Evolutionary conservation across 106 monocot species (phyloP).

Genomic region (Apostasia ramifera): DNA sequence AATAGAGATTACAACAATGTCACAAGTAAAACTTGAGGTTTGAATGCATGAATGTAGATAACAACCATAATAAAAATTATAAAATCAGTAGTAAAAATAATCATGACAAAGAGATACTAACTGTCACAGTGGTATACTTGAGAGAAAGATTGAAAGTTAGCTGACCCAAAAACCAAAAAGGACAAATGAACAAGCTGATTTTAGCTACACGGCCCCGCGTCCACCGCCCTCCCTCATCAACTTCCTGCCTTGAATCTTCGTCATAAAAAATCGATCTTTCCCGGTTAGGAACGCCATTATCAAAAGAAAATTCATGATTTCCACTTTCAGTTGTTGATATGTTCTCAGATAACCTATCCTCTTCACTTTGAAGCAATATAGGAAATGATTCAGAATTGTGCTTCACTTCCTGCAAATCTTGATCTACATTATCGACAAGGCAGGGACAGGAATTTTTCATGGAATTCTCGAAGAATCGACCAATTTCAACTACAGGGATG

Average conservation of each 20-base stretch:
- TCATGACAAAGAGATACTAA: conserved; percentile 16
- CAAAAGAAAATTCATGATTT: not conserved
- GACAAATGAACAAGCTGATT: conserved; percentile 82
- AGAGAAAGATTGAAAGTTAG: conserved; percentile 91
- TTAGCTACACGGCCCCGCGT: conserved; percentile 58
- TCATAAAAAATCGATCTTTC: not conserved
- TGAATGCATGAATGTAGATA: no score
- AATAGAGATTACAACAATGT: conserved; percentile 11
- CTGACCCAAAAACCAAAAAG: conserved; percentile 95
- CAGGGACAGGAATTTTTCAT: conserved; percentile 5
- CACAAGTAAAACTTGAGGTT: not conserved
- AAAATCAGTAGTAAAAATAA: not conserved
- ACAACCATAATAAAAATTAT: no score
- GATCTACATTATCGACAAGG: conserved; percentile 10
- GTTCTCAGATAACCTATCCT: not conserved
- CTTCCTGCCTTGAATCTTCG: conserved; percentile 9
- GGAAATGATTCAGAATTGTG: not conserved
- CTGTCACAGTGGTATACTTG: conserved; percentile 94
- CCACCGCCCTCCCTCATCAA: conserved; percentile 67
- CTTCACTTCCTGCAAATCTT: conserved; percentile 20
- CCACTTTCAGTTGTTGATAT: not conserved
- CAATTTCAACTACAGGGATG: conserved; percentile 75
- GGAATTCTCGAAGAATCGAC: conserved; percentile 51
- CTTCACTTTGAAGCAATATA: conserved; percentile 1
- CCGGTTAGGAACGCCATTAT: not conserved